These are phyloP conservation scores for Pleurostoma richardsiae DNA, from an alignment of 2,329 filamentous ascomycete species.

Conservation along the genomic window DNA sequence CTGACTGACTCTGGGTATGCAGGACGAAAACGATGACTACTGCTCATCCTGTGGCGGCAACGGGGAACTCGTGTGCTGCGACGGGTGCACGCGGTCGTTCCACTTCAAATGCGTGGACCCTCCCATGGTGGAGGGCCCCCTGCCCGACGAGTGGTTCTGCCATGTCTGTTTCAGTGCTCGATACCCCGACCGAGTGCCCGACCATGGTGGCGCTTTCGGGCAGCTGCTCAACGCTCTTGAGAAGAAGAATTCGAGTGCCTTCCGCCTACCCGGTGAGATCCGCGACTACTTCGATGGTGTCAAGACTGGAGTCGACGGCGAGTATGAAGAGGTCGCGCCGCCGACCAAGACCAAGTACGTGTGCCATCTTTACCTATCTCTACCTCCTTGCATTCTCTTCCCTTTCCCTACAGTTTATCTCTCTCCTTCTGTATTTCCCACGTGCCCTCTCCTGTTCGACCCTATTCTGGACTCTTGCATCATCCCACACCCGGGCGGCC, in stretches of 20 bases:
- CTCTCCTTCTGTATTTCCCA: neutral
- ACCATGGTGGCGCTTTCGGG: constrained; percentile 53
- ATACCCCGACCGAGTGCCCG: constrained; percentile 38
- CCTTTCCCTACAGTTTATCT: neutral
- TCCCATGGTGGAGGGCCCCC: constrained; percentile 57
- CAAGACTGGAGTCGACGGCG: constrained; percentile 68
- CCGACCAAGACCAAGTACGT: constrained; percentile 61
- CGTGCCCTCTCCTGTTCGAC: neutral
- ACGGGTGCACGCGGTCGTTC: constrained; percentile 85
- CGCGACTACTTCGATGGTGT: constrained; percentile 78
- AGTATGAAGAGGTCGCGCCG: constrained; percentile 66
- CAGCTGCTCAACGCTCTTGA: constrained; percentile 61
- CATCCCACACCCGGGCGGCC: neutral
- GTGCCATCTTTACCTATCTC: constrained; percentile 4
- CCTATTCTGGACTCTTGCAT: neutral
- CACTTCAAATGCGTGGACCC: constrained; percentile 88
- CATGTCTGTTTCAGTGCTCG: constrained; percentile 58
- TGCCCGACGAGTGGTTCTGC: constrained; percentile 82
- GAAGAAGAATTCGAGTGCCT: constrained; percentile 65
- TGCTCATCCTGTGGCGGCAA: constrained; percentile 82
- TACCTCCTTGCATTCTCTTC: neutral
- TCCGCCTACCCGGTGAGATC: constrained; percentile 64
- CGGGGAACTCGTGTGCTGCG: constrained; percentile 87
- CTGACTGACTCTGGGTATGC: constrained; percentile 25
- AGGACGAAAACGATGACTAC: constrained; percentile 81